These are phyloP conservation scores for Calonectria montana DNA, from an alignment of 2,329 filamentous ascomycete genomes.

Conservation along the genomic window DNA sequence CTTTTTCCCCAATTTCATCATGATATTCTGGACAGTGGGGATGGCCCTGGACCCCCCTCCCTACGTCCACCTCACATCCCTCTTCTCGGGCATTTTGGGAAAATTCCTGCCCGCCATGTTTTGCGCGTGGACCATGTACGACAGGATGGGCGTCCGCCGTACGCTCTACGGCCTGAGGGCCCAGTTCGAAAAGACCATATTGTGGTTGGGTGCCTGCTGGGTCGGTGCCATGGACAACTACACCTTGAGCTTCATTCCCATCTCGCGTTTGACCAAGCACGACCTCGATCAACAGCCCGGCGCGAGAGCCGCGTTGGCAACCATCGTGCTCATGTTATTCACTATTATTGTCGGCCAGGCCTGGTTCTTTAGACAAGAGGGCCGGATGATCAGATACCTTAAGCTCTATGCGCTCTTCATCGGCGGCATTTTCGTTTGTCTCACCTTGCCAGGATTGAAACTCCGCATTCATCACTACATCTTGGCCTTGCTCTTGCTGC, in stretches of 20 bases:
- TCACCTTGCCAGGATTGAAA: slow-evolving; percentile 80
- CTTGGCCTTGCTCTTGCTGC: slow-evolving; percentile 84
- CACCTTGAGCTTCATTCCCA: slow-evolving; percentile 93
- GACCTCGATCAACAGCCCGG: slow-evolving; percentile 92
- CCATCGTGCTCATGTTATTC: slow-evolving; percentile 79
- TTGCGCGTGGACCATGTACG: slow-evolving; percentile 87
- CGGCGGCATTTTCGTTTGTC: slow-evolving; percentile 73
- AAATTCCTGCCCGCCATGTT: slow-evolving; percentile 90
- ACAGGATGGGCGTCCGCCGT: slow-evolving; percentile 81
- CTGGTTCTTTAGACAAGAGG: slow-evolving; percentile 88
- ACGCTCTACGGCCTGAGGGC: slow-evolving; percentile 79
- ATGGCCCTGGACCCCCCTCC: slow-evolving; percentile 89
- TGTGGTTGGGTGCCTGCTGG: slow-evolving; percentile 93
- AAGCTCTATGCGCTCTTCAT: slow-evolving; percentile 80
- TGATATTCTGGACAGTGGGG: slow-evolving; percentile 89
- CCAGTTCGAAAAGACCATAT: slow-evolving; percentile 88
- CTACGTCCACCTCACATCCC: slow-evolving; percentile 71
- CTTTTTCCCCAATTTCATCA: slow-evolving; percentile 85
- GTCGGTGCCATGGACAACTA: slow-evolving; percentile 94
- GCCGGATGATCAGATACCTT: slow-evolving; percentile 80
- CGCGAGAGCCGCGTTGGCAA: slow-evolving; percentile 82
- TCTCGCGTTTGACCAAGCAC: slow-evolving; percentile 89
- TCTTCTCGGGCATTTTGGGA: slow-evolving; percentile 83
- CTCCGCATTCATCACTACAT: slow-evolving; percentile 97
- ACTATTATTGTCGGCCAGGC: slow-evolving; percentile 79